Evolutionary conservation across 78 protist genomes (phyloP).

Genomic region (Dictyostelium capitatum): DNA sequence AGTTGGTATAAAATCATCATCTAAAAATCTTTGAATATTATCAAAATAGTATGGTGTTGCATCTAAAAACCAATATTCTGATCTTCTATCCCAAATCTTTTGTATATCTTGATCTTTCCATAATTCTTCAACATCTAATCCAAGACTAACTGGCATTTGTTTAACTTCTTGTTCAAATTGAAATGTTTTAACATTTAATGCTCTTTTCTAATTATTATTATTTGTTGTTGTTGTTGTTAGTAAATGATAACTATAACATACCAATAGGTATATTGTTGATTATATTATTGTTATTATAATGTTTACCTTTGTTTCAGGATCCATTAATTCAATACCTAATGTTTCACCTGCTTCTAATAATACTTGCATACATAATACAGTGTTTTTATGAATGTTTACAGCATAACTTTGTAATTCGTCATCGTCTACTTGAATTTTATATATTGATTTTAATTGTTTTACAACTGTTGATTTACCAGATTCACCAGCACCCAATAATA

Average conservation of each 20-base stretch:
- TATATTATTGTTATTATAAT: no score
- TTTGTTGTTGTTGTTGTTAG: no score
- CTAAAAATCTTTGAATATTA: constrained; percentile 82
- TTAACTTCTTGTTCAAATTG: constrained; percentile 77
- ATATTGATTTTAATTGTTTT: constrained; percentile 81
- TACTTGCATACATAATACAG: constrained; percentile 83
- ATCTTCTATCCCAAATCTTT: constrained; percentile 69
- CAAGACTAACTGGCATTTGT: constrained; percentile 76
- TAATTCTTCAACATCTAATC: constrained; percentile 63
- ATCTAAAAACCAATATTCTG: constrained; percentile 84
- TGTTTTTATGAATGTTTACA: constrained; percentile 77
- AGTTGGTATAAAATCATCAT: constrained; percentile 83
- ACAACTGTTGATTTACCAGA: constrained; percentile 86
- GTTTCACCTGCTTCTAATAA: constrained; percentile 83
- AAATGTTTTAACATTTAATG: constrained; percentile 52
- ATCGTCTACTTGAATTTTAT: constrained; percentile 81
- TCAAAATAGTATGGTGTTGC: constrained; percentile 86
- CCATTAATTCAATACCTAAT: constrained; percentile 40
- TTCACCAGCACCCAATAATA: constrained; percentile 87
- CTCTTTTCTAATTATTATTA: constrained; percentile 43
- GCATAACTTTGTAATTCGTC: constrained; percentile 79
- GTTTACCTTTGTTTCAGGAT: constrained; percentile 69
- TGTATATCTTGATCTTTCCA: constrained; percentile 74
- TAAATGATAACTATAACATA: no score
- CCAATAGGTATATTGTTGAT: no score